Conservation (phyloP, 2,329 filamentous ascomycete species). For the Hansfordia pulvinata region DNA sequence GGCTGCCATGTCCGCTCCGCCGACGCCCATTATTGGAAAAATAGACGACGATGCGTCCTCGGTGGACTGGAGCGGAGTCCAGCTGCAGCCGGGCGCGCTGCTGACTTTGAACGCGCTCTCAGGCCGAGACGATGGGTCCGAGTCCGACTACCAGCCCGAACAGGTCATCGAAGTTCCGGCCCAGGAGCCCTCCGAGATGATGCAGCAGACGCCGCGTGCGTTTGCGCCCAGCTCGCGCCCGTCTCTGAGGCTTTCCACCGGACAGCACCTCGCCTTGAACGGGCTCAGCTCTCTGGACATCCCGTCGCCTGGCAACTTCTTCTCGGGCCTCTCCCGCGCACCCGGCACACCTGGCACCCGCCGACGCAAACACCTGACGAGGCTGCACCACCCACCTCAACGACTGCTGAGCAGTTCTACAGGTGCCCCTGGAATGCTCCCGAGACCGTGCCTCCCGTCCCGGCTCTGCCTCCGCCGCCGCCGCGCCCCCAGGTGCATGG, state of each 20-base stretch:
- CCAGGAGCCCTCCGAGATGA: constrained; percentile 33
- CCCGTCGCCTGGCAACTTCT: constrained; percentile 85
- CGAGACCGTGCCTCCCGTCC: constrained; percentile 21
- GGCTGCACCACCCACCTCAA: constrained; percentile 59
- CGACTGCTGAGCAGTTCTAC: constrained; percentile 88
- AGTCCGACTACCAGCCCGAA: constrained; percentile 48
- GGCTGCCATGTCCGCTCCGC: constrained; percentile 68
- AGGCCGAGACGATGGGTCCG: constrained; percentile 34
- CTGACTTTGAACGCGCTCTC: constrained; percentile 67
- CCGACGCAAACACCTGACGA: constrained; percentile 38
- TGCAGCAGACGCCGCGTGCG: constrained; percentile 34
- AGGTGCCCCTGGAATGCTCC: constrained; percentile 72
- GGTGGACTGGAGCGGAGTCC: constrained; percentile 57
- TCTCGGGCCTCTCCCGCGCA: constrained; percentile 68
- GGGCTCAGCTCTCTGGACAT: constrained; percentile 75
- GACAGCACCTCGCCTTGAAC: constrained; percentile 46
- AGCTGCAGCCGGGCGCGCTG: constrained; percentile 67
- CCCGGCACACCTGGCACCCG: constrained; percentile 72
- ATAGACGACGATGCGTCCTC: constrained; percentile 39
- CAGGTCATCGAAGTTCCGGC: constrained; percentile 37
- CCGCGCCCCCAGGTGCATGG: constrained; percentile 23
- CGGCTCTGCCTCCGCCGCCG: constrained; percentile 13
- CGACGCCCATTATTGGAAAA: constrained; percentile 61
- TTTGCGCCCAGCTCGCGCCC: constrained; percentile 26
- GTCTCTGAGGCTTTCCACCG: constrained; percentile 24